These are phyloP conservation scores for Lichtheimia ramosa DNA, from an alignment of 371 early-diverging fungal genomes.

Conservation along the genomic window DNA sequence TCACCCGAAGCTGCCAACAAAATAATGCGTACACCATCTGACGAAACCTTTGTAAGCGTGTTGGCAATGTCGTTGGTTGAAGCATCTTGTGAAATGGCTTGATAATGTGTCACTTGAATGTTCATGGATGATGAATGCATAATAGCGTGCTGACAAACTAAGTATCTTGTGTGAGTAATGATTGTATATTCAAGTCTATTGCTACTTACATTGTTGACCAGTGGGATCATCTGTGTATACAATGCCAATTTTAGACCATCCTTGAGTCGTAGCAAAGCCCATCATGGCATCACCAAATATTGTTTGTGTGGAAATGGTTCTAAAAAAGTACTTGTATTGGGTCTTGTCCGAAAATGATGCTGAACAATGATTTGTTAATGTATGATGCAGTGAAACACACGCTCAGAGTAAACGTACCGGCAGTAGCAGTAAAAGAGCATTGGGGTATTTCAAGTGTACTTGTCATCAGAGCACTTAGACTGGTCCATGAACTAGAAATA, in stretches of 20 bases:
- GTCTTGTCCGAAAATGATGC: constrained; percentile 46
- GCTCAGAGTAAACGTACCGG: constrained; percentile 24
- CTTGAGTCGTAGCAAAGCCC: constrained; percentile 34
- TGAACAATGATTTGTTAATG: constrained; percentile 8
- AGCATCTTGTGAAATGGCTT: constrained; percentile 22
- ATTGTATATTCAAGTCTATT: background rate
- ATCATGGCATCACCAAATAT: constrained; percentile 50
- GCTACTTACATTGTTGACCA: constrained; percentile 48
- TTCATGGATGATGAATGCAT: constrained; percentile 33
- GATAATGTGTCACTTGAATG: constrained; percentile 35
- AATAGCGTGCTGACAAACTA: constrained; percentile 44
- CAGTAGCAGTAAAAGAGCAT: constrained; percentile 54
- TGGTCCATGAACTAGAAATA: constrained; percentile 54
- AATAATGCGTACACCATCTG: constrained; percentile 42
- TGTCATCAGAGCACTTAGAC: constrained; percentile 54
- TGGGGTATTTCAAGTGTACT: constrained; percentile 53
- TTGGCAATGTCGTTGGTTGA: constrained; percentile 20
- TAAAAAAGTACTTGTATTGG: constrained; percentile 50
- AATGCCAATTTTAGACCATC: constrained; percentile 50
- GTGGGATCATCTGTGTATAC: constrained; percentile 47
- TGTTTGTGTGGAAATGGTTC: constrained; percentile 54
- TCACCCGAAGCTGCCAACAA: constrained; percentile 37
- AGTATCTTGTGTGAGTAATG: background rate
- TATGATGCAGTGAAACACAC: background rate
- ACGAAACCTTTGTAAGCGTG: constrained; percentile 29